Conservation (phyloP, 768 basidiomycete species). For the Pleurotus sapidus region DNA sequence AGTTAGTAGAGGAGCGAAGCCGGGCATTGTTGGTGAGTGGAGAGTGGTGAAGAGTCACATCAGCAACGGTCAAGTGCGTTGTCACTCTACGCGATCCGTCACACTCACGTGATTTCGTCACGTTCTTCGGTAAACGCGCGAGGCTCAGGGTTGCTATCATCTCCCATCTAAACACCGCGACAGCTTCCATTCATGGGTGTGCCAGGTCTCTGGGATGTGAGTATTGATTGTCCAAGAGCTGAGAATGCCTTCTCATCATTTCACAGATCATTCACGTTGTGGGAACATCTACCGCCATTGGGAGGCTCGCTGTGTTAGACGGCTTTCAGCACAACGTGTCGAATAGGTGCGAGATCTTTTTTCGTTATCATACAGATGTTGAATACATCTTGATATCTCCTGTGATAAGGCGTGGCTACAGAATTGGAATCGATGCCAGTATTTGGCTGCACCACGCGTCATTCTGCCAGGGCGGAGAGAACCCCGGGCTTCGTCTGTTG, state of each 20-base stretch:
- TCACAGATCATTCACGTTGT: not conserved
- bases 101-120: conserved; percentile 2
- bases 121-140: too few species aligned
- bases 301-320: not conserved
- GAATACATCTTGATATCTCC: too few species aligned
- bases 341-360: not conserved
- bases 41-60: too few species aligned
- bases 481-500: conserved; percentile 8
- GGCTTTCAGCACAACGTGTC: conserved; percentile 1
- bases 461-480: conserved; percentile 8
- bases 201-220: conserved; percentile 11
- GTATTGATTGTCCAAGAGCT: not conserved
- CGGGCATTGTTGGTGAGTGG: conserved; percentile 21
- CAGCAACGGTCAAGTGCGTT: too few species aligned
- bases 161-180: not conserved
- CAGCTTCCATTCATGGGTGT: conserved; percentile 1
- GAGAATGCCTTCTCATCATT: not conserved
- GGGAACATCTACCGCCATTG: not conserved
- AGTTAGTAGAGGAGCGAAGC: conserved; percentile 25
- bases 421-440: conserved; percentile 6
- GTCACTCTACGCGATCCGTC: not conserved
- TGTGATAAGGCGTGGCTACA: not conserved
- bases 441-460: conserved; percentile 3
- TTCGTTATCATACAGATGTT: not conserved
- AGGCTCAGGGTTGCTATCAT: too few species aligned